Evolutionary conservation across 2,329 filamentous ascomycete species (phyloP).

Genomic region (Nothophoma quercina): DNA sequence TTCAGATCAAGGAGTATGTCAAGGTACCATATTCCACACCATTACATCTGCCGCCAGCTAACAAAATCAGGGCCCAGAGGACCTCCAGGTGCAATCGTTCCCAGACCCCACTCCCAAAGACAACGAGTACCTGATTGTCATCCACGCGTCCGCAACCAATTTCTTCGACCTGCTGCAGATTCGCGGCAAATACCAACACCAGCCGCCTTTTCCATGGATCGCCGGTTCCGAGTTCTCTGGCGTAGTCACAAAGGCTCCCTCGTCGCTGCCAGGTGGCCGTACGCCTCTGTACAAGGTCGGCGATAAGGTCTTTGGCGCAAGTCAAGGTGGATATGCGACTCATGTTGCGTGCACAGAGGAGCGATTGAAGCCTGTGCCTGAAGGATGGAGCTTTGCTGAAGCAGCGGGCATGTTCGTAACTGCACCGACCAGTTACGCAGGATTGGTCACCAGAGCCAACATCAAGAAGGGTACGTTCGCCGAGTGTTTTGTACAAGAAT

Average conservation of each 20-base stretch:
- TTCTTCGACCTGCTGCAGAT: conserved; percentile 98
- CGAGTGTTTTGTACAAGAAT: too few species aligned
- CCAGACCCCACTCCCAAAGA: conserved; percentile 75
- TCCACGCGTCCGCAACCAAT: conserved; percentile 88
- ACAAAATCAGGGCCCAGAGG: conserved; percentile 70
- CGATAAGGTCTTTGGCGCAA: conserved; percentile 84
- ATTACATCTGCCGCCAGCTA: conserved; percentile 9
- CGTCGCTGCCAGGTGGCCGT: conserved; percentile 52
- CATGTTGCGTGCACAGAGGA: conserved; percentile 73
- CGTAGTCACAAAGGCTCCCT: conserved; percentile 72
- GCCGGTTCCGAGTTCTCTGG: conserved; percentile 89
- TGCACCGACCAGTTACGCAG: conserved; percentile 87
- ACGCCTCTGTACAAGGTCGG: conserved; percentile 74
- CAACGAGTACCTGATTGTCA: conserved; percentile 83
- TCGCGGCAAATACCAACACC: conserved; percentile 92
- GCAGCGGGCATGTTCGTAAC: conserved; percentile 92
- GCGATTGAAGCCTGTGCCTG: conserved; percentile 74
- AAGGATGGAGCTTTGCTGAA: conserved; percentile 82
- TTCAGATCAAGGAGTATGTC: conserved; percentile 77
- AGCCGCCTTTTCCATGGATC: conserved; percentile 87
- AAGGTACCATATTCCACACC: conserved; percentile 59
- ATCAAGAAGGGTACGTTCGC: conserved; percentile 64
- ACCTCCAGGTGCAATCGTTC: conserved; percentile 77
- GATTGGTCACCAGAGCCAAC: conserved; percentile 77
- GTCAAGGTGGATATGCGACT: conserved; percentile 86